These are phyloP conservation scores for Schizophyllum amplum DNA, from an alignment of 1,284 basidiomycete genomes.

Conservation along the genomic window DNA sequence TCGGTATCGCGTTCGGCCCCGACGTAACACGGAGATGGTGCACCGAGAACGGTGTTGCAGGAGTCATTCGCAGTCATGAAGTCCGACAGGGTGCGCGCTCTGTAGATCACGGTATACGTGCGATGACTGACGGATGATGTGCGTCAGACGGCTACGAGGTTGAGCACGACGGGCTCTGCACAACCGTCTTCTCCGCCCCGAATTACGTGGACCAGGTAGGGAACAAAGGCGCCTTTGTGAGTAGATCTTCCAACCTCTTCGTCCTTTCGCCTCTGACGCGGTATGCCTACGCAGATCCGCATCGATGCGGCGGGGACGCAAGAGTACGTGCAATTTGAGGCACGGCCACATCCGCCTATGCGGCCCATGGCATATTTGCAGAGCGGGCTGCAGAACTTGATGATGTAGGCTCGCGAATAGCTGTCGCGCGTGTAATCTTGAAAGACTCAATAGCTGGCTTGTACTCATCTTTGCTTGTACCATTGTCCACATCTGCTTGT, in stretches of 20 bases:
- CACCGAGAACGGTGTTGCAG: constrained; percentile 78
- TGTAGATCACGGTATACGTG: too few relatives aligned
- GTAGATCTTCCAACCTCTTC: constrained; percentile 18
- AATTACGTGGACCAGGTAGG: constrained; percentile 81
- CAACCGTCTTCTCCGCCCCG: constrained; percentile 81
- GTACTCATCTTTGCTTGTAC: neutral
- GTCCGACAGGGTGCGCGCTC: constrained; percentile 74
- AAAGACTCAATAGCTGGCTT: neutral
- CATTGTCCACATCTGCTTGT: neutral
- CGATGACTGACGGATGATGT: neutral
- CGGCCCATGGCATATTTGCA: constrained; percentile 88
- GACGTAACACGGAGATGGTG: constrained; percentile 90
- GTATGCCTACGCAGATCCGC: constrained; percentile 47
- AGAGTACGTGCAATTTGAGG: constrained; percentile 79
- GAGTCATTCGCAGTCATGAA: constrained; percentile 94
- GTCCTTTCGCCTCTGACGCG: constrained; percentile 6
- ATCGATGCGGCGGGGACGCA: constrained; percentile 75
- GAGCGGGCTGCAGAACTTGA: constrained; percentile 53
- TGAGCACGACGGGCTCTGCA: constrained; percentile 86
- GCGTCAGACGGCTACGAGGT: constrained; percentile 74
- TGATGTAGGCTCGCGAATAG: constrained; percentile 26
- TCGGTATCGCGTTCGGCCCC: constrained; percentile 93
- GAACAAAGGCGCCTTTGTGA: constrained; percentile 76
- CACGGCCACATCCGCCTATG: constrained; percentile 82
- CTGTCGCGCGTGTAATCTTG: neutral